Percentiles rank a stretch among this genome's conserved stretches.
These are phyloP conservation scores for Dryadomyces quercivorus DNA, from an alignment of 2,329 filamentous ascomycete species.

Conservation along the genomic window DNA sequence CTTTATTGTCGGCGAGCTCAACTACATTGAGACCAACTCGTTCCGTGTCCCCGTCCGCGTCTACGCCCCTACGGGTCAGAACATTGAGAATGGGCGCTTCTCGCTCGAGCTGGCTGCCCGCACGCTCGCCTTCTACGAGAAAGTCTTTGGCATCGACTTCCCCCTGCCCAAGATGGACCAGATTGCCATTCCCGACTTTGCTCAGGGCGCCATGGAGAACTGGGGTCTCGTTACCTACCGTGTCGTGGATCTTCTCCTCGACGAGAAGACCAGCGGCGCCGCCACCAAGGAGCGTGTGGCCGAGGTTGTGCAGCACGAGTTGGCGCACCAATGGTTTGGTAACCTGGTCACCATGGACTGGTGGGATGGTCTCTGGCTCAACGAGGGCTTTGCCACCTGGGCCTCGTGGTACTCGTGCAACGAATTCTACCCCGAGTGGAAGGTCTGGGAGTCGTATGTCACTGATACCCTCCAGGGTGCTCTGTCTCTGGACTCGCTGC, in stretches of 20 bases:
- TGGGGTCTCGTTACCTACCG: slow-evolving; percentile 95
- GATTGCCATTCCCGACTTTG: slow-evolving; percentile 92
- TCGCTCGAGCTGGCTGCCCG: slow-evolving; percentile 80
- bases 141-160: slow-evolving; percentile 79
- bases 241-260: slow-evolving; percentile 78
- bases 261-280: slow-evolving; percentile 83
- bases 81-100: slow-evolving; percentile 86
- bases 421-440: slow-evolving; percentile 94
- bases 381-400: slow-evolving; percentile 87
- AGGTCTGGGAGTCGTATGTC: slow-evolving; percentile 93
- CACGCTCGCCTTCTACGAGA: slow-evolving; percentile 89
- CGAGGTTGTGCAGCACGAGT: slow-evolving; percentile 90
- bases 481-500: slow-evolving; percentile 74
- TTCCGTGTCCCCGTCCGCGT: slow-evolving; percentile 89
- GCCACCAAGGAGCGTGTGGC: slow-evolving; percentile 86
- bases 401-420: slow-evolving; percentile 83
- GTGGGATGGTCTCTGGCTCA: slow-evolving; percentile 86
- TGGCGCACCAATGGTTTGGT: slow-evolving; percentile 89
- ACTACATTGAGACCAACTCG: slow-evolving; percentile 81
- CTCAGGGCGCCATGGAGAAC: slow-evolving; percentile 95
- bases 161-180: slow-evolving; percentile 93
- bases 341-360: slow-evolving; percentile 91
- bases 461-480: slow-evolving; percentile 85
- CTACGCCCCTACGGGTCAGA: slow-evolving; percentile 81
- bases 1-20: slow-evolving; percentile 87